Evolutionary conservation across 1,139 yeast genomes (phyloP).

Genomic region (Sugiyamaella xylanicola): DNA sequence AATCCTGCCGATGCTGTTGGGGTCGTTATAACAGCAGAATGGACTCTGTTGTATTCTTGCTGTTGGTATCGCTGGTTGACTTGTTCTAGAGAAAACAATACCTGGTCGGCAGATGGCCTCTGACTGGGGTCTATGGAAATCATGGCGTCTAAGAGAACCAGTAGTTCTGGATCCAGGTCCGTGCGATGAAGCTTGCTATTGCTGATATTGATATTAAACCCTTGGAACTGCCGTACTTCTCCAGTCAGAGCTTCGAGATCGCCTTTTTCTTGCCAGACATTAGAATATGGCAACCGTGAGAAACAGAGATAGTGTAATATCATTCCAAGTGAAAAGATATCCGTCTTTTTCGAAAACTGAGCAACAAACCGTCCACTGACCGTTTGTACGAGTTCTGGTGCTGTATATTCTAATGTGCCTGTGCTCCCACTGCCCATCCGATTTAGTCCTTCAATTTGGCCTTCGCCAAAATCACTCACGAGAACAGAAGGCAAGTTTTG

Average conservation of each 20-base stretch:
- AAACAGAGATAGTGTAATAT: slow-evolving; percentile 72
- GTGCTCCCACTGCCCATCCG: slow-evolving; percentile 72
- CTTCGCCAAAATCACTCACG: slow-evolving; percentile 90
- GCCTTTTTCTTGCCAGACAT: slow-evolving; percentile 36
- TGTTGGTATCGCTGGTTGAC: slow-evolving; percentile 6
- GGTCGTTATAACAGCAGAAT: neutral
- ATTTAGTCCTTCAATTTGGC: slow-evolving; percentile 65
- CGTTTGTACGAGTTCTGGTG: slow-evolving; percentile 68
- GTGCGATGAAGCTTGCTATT: slow-evolving; percentile 35
- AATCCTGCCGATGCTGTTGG: neutral
- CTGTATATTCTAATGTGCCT: slow-evolving; percentile 84
- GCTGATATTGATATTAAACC: slow-evolving; percentile 34
- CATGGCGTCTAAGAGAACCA: slow-evolving; percentile 45
- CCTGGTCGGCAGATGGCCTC: slow-evolving; percentile 51
- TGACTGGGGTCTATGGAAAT: slow-evolving; percentile 43
- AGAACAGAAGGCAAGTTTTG: slow-evolving; percentile 61
- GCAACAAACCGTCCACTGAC: slow-evolving; percentile 40
- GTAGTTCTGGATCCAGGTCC: slow-evolving; percentile 47
- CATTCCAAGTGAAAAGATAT: slow-evolving; percentile 81
- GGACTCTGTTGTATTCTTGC: neutral
- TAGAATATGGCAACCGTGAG: slow-evolving; percentile 66
- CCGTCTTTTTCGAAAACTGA: slow-evolving; percentile 70
- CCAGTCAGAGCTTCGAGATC: slow-evolving; percentile 44
- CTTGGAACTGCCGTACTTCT: slow-evolving; percentile 46
- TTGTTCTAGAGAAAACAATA: slow-evolving; percentile 39